Percentiles rank a stretch among this genome's conserved stretches.
Conservation (phyloP, 1,284 basidiomycete species). For the Tremellales sp. region DNA sequence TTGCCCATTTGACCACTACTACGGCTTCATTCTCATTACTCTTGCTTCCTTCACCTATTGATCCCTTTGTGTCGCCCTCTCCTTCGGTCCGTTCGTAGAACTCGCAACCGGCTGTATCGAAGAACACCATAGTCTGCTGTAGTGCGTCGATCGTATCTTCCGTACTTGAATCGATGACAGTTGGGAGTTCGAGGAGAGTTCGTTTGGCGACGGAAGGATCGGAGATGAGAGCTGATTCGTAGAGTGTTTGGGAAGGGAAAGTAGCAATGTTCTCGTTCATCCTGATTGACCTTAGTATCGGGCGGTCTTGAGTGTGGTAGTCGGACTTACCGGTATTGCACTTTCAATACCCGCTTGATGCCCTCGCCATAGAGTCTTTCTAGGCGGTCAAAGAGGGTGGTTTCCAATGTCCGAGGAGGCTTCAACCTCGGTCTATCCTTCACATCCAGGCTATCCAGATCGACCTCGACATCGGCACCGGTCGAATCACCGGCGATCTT, state of each 20-base stretch:
- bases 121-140: conserved; percentile 77
- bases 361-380: conserved; percentile 77
- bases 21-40: conserved; percentile 90
- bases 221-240: conserved; percentile 67
- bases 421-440: conserved; percentile 6
- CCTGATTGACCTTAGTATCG: conserved; percentile 51
- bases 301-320: not conserved
- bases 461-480: not conserved
- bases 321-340: conserved; percentile 70
- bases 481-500: conserved; percentile 1
- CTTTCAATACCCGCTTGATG: conserved; percentile 79
- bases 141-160: conserved; percentile 67
- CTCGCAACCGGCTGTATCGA: conserved; percentile 88
- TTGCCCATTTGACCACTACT: conserved; percentile 76
- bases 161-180: conserved; percentile 39
- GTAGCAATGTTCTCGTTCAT: conserved; percentile 83
- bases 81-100: conserved; percentile 69
- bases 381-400: conserved; percentile 85
- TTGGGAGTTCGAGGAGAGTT: conserved; percentile 67
- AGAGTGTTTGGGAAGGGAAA: conserved; percentile 82
- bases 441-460: not conserved
- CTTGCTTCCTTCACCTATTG: conserved; percentile 72
- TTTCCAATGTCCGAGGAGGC: conserved; percentile 73
- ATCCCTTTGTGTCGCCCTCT: conserved; percentile 42
- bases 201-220: conserved; percentile 67